These are phyloP conservation scores for Staphylotrichum tortipilum DNA, from an alignment of 495 filamentous ascomycete genomes.

Conservation along the genomic window DNA sequence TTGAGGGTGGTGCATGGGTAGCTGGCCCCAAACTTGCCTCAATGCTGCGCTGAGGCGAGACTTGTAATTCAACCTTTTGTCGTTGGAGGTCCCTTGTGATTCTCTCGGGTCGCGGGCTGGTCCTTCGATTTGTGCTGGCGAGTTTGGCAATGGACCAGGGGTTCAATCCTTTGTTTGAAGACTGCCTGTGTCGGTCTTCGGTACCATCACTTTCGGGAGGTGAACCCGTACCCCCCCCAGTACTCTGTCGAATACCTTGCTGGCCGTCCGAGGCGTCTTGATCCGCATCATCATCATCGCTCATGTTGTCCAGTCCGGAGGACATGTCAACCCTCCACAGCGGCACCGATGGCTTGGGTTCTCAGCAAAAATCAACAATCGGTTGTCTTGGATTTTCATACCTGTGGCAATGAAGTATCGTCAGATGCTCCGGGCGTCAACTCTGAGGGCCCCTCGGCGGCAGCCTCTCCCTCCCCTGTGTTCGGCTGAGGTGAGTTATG, in stretches of 20 bases:
- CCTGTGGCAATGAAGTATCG: background rate
- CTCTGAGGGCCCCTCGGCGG: background rate
- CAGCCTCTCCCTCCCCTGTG: background rate
- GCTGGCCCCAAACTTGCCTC: background rate
- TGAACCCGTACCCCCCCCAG: background rate
- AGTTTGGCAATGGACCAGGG: conserved; percentile 22
- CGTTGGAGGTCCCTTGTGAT: background rate
- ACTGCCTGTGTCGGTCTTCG: background rate
- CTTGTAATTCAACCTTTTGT: no score
- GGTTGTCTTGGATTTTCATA: background rate
- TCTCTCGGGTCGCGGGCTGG: background rate
- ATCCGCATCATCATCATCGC: conserved; percentile 10
- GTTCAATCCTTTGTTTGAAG: conserved; percentile 17
- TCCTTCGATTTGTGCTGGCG: background rate
- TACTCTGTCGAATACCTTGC: background rate
- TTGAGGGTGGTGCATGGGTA: background rate
- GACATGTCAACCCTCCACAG: conserved; percentile 20
- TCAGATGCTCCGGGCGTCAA: background rate
- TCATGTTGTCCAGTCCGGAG: conserved; percentile 1
- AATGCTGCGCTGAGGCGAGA: no score
- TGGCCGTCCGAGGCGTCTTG: no score
- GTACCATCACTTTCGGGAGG: background rate
- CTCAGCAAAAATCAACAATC: background rate
- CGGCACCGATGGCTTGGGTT: background rate
- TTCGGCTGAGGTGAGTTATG: background rate